Evolutionary conservation across 768 basidiomycete species (phyloP), one percentile per base, ranked within the genome.

Genomic region (Crassisporium funariophilum): DNA sequence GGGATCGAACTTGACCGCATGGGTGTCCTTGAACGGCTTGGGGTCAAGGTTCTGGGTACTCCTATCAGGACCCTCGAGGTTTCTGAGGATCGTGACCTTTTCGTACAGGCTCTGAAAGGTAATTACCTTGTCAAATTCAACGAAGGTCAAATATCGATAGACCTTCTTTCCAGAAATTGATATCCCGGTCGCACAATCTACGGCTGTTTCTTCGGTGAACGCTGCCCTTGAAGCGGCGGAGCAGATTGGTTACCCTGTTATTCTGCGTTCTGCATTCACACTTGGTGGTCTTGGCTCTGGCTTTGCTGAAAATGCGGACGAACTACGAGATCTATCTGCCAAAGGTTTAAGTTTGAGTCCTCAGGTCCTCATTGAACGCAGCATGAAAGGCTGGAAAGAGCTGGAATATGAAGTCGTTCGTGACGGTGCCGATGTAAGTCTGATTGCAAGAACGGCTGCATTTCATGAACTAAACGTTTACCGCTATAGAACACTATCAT

Each of bases 331-430:
- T 67, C 76, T 99, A 17, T 82, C 93, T 34, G 95, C 97, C 17
- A 95, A 91, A 69, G 82, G 86, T 62, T 81, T 99, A 43, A 85
- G 84, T 62, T 77, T 98, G 21, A 89, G 86, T 55, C 95, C 97
- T 37, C 97, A 98, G 66, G 91, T 98, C 35, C 79, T 99, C 46
- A 94, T 99, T 53, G 97, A 98, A 71, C 88, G 94, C 40, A 91
- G 88, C 57, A 90, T 99, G 87, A 98, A 98, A 71, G 97, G 97
- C 22, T 99, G 97, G 97, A 99, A 99, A 66, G 97, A 99, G 71
- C 79, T 98, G 53, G 97, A 99, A 71, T 99, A 98, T 58, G 97
- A 99, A 66, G 97, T 99, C 52, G 97, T 98, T 60, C 88, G 97
- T 44, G 97, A 99, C 65, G 94, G 80, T 55, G 95, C 95, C 41